Percentiles rank a stretch among this genome's conserved stretches.
Evolutionary conservation across 1,284 basidiomycete species (phyloP).

Genomic region (Xerocomus cyaneibrunnescens): DNA sequence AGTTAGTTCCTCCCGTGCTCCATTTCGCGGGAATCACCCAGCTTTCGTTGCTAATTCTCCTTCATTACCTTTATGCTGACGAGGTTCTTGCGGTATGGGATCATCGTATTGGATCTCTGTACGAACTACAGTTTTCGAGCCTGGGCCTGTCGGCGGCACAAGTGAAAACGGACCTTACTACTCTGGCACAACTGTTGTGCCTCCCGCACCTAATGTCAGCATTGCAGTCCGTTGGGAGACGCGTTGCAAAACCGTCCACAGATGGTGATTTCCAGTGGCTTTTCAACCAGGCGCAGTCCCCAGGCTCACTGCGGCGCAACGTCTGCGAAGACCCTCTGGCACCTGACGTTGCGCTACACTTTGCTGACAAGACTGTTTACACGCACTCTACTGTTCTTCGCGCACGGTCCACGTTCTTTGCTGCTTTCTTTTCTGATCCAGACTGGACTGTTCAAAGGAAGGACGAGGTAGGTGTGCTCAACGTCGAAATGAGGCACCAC

Average conservation of each 20-base stretch:
- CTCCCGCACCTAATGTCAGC: constrained; percentile 55
- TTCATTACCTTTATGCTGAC: constrained; percentile 90
- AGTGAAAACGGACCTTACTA: constrained; percentile 63
- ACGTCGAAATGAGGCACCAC: constrained; percentile 74
- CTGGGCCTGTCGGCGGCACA: constrained; percentile 44
- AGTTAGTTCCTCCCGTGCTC: constrained; percentile 29
- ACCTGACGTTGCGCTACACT: constrained; percentile 74
- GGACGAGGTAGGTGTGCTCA: constrained; percentile 54
- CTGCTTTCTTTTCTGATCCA: constrained; percentile 80
- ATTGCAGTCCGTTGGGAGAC: constrained; percentile 56
- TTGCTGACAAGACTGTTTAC: constrained; percentile 68
- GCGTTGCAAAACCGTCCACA: constrained; percentile 46
- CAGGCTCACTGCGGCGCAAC: constrained; percentile 9
- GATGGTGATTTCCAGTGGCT: constrained; percentile 49
- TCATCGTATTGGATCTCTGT: constrained; percentile 56
- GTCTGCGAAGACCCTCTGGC: constrained; percentile 31
- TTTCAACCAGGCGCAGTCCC: constrained; percentile 38
- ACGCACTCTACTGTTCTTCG: constrained; percentile 79
- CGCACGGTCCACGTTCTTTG: constrained; percentile 84
- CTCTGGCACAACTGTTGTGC: constrained; percentile 53
- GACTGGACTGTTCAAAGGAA: constrained; percentile 77
- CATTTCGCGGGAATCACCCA: constrained; percentile 55
- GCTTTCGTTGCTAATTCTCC: constrained; percentile 71
- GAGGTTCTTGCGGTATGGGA: constrained; percentile 86
- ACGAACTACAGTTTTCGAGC: constrained; percentile 44